Conservation (phyloP, 192 early-diverging fungal species). For the Ambispora gerdemannii region DNA sequence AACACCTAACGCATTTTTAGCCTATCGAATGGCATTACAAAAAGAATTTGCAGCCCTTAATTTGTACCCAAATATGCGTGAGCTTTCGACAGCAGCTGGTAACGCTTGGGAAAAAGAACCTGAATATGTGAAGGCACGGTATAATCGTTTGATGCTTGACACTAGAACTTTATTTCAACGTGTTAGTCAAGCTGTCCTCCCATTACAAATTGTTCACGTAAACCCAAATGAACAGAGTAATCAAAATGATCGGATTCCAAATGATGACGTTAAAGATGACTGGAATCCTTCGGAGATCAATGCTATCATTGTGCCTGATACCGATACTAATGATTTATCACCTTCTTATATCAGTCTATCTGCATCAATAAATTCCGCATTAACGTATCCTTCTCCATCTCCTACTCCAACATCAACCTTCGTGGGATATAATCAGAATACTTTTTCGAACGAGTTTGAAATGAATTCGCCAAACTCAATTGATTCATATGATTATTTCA, state of each 20-base stretch:
- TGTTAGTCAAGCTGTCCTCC: neutral
- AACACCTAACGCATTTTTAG: neutral
- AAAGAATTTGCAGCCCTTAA: neutral
- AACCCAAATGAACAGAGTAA: neutral
- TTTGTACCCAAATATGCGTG: neutral
- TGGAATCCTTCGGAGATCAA: neutral
- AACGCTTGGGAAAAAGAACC: neutral
- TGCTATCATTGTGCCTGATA: neutral
- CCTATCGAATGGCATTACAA: neutral
- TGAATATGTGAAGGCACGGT: neutral
- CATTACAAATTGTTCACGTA: neutral
- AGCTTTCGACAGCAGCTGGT: neutral
- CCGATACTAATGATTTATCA: too few relatives aligned
- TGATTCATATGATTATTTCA: neutral
- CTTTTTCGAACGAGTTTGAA: neutral
- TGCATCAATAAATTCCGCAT: too few relatives aligned
- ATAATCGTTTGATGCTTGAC: neutral
- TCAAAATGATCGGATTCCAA: neutral
- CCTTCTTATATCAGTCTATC: too few relatives aligned
- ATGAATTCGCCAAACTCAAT: neutral
- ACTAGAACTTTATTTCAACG: neutral
- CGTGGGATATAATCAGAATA: neutral
- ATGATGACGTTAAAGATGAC: neutral
- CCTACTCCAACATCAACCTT: neutral
- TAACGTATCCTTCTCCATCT: too few relatives aligned